Evolutionary conservation across 805 yeast genomes (phyloP).

Genomic region (Pichia californica): DNA sequence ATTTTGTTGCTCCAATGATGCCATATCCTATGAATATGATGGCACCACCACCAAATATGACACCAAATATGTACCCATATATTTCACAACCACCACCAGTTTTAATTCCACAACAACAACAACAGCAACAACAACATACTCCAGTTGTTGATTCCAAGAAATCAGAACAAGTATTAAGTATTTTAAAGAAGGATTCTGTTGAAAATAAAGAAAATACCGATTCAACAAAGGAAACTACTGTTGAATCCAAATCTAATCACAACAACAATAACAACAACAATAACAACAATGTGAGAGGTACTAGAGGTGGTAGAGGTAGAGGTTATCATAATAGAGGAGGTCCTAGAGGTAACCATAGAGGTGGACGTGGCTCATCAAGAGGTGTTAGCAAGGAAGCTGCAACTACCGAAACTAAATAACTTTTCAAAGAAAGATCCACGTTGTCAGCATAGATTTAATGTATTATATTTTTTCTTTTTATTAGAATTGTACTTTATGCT

Average conservation of each 20-base stretch:
- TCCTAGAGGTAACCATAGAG: slow-evolving; percentile 4
- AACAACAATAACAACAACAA: too few species aligned
- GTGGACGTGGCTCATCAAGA: slow-evolving; percentile 10
- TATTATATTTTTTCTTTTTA: not conserved
- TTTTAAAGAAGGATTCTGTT: not conserved
- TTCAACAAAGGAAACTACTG: not conserved
- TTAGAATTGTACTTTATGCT: not conserved
- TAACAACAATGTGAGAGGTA: not conserved
- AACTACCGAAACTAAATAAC: too few species aligned
- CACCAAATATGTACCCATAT: slow-evolving; percentile 8
- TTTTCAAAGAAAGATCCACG: too few species aligned
- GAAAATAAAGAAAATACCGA: too few species aligned
- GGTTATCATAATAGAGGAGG: not conserved
- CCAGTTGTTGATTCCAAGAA: slow-evolving; percentile 1
- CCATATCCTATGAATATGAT: slow-evolving; percentile 9
- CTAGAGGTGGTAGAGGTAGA: not conserved
- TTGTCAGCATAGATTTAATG: too few species aligned
- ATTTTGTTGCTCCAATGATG: slow-evolving; percentile 3
- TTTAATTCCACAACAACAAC: not conserved
- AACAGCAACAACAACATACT: not conserved
- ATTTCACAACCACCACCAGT: not conserved
- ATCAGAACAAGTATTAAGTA: slow-evolving; percentile 7
- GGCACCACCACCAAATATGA: not conserved
- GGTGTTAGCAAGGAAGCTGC: slow-evolving; percentile 17
- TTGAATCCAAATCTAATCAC: too few species aligned